Conservation (phyloP, 2,329 filamentous ascomycete species). For the Metarhizium guizhouense region DNA sequence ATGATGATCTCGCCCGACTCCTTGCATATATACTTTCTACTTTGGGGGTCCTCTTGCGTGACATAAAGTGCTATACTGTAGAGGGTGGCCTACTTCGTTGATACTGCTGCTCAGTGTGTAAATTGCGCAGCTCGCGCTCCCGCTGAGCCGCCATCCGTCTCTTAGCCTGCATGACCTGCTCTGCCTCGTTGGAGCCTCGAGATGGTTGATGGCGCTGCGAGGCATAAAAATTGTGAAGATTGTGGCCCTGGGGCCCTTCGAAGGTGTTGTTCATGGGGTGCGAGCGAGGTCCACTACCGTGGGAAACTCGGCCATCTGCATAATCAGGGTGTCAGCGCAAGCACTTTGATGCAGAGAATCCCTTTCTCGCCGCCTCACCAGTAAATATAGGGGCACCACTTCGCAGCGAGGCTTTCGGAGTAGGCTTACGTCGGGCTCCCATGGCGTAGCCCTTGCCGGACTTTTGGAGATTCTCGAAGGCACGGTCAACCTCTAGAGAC, state of each 20-base stretch:
- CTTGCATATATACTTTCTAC: slow-evolving; percentile 28
- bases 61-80: slow-evolving; percentile 55
- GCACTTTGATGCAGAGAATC: slow-evolving; percentile 2
- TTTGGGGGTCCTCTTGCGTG: slow-evolving; percentile 23
- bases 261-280: slow-evolving; percentile 81
- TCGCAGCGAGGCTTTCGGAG: slow-evolving; percentile 7
- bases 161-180: slow-evolving; percentile 98
- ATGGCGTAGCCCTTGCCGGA: slow-evolving; percentile 84
- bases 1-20: slow-evolving; percentile 11
- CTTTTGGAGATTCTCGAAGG: slow-evolving; percentile 91
- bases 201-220: slow-evolving; percentile 84
- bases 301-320: slow-evolving; percentile 62
- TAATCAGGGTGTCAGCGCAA: slow-evolving; percentile 13
- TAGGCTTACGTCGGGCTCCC: slow-evolving; percentile 62
- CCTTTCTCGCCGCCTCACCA: slow-evolving; percentile 2
- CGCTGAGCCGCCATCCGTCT: slow-evolving; percentile 98
- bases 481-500: slow-evolving; percentile 79
- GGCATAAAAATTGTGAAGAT: slow-evolving; percentile 90
- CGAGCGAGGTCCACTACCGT: slow-evolving; percentile 58
- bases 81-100: slow-evolving; percentile 93
- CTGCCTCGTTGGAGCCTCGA: slow-evolving; percentile 78
- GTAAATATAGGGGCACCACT: slow-evolving; percentile 7
- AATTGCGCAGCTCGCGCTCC: slow-evolving; percentile 97
- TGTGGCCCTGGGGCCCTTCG: slow-evolving; percentile 59
- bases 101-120: slow-evolving; percentile 99